Base-by-base conservation (phyloP, 1,139 yeast species). In the Magnusiomyces suaveolens region DNA sequence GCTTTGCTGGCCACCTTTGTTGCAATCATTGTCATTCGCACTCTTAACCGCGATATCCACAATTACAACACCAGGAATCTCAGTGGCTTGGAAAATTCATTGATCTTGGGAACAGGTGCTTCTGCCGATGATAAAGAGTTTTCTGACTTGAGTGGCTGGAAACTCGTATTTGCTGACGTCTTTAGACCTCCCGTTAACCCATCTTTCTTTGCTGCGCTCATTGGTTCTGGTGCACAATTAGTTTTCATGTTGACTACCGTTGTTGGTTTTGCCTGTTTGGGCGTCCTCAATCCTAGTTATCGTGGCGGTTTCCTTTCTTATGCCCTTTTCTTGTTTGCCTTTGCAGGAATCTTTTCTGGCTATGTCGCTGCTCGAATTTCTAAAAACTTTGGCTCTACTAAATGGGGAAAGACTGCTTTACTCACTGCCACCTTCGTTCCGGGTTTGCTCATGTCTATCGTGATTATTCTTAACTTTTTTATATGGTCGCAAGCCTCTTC, bases 401-500 rank as follows among this genome's bases (percentile, higher is more conserved):
- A 60, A 25, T 62, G 71, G 63, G 58, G 57, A 23, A 52, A 59
- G 49, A 57, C 58, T 43, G 65, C 67, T 21, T 26, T 64, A 2
- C 52, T 60, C 43, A 69, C 72, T n/a, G 67, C 70, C 1, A 36
- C 60, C 69, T 48, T 66, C 43, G 73, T 87, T 43, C 94, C 96
- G 0, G 78, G 80, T 2, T 58, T 80, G 18, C 73, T 83, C 0
- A 69, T 86, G 57, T 58, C 78, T 1, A 71, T 81, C 2, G 74
- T 84, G 1, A 67, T 85, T 25, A 66, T 79, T 26, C 71, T 86
- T 57, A 87, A 87, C 66, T 72, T 80, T 59, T 78, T 87, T 56
- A 82, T 86, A 1, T 85, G 92, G 87, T 84, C 85, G 1, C 78
- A 83, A 63, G 84, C 83, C 58, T 83, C 95, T 0, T 82, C 94